phyloP scores from a whole-genome alignment of 1,284 basidiomycete species.

The Sanghuangporus baumii region DNA sequence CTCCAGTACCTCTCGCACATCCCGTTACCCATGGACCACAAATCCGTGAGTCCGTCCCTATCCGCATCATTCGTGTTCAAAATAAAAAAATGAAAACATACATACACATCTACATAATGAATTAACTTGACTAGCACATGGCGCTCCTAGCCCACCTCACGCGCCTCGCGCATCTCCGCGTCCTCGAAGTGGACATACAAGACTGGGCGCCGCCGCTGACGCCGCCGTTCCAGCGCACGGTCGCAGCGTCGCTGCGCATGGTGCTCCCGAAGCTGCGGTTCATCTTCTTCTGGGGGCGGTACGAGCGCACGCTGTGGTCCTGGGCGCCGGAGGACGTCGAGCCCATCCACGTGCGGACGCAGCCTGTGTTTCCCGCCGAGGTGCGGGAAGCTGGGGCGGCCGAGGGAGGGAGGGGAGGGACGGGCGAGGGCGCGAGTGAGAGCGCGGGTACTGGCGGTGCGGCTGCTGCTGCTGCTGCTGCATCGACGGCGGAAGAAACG shows the following conservation, averaged over 20 bases:
- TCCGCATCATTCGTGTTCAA: neutral
- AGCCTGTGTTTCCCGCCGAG: neutral
- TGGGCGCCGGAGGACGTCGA: conserved; percentile 12
- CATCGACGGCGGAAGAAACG: neutral
- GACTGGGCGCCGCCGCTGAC: conserved; percentile 12
- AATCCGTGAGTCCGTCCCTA: neutral
- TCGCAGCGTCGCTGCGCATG: conserved; percentile 12
- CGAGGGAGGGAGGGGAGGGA: neutral
- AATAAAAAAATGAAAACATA: neutral
- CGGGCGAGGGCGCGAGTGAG: neutral
- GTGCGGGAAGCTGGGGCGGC: neutral
- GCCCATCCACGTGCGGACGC: neutral
- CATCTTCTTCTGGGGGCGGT: conserved; percentile 8
- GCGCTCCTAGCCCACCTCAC: conserved; percentile 5
- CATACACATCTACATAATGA: too few species aligned
- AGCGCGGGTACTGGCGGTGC: neutral
- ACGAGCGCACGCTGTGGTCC: conserved; percentile 11
- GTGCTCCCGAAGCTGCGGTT: conserved; percentile 3
- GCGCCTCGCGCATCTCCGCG: conserved; percentile 1
- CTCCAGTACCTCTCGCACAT: conserved; percentile 13
- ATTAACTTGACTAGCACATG: conserved; percentile 1
- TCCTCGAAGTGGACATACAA: conserved; percentile 15
- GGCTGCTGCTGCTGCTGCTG: neutral
- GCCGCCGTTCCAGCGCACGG: conserved; percentile 7
- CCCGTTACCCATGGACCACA: conserved; percentile 9